Conservation (phyloP, 345 rosid species). For the Camelina sativa region DNA sequence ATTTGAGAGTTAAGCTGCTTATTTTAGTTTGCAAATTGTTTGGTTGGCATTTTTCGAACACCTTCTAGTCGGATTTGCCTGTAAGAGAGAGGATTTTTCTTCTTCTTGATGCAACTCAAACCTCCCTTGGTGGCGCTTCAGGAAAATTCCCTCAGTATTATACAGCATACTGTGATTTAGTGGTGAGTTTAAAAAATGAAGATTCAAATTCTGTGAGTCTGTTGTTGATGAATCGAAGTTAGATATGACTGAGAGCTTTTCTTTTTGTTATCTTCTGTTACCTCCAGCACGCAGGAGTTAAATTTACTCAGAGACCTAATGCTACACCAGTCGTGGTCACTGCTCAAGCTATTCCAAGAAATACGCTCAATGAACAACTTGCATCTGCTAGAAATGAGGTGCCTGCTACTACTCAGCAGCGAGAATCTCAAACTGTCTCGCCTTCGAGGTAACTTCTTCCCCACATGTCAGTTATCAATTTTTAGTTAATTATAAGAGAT, state of each 20-base stretch:
- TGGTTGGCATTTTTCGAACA: too few relatives aligned
- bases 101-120: slow-evolving; percentile 96
- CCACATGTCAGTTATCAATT: not conserved
- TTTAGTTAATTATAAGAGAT: slow-evolving; percentile 7
- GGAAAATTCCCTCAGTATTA: slow-evolving; percentile 94
- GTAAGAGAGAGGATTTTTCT: slow-evolving; percentile 90
- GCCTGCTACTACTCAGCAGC: slow-evolving; percentile 46
- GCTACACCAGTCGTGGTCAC: slow-evolving; percentile 48
- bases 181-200: slow-evolving; percentile 60
- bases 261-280: slow-evolving; percentile 28
- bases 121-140: slow-evolving; percentile 86
- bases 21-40: slow-evolving; percentile 22
- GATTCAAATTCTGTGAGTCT: slow-evolving; percentile 17
- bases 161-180: slow-evolving; percentile 79
- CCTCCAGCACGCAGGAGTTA: slow-evolving; percentile 78
- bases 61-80: slow-evolving; percentile 88
- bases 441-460: slow-evolving; percentile 71
- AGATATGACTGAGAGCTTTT: slow-evolving; percentile 23
- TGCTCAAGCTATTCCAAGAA: slow-evolving; percentile 49
- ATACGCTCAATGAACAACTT: slow-evolving; percentile 63
- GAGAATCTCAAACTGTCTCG: slow-evolving; percentile 56
- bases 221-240: not conserved
- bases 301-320: slow-evolving; percentile 69
- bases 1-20: slow-evolving; percentile 35
- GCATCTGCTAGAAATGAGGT: slow-evolving; percentile 57